Conservation (phyloP, 2,329 filamentous ascomycete species). For the Berkeleyomyces basicola region DNA sequence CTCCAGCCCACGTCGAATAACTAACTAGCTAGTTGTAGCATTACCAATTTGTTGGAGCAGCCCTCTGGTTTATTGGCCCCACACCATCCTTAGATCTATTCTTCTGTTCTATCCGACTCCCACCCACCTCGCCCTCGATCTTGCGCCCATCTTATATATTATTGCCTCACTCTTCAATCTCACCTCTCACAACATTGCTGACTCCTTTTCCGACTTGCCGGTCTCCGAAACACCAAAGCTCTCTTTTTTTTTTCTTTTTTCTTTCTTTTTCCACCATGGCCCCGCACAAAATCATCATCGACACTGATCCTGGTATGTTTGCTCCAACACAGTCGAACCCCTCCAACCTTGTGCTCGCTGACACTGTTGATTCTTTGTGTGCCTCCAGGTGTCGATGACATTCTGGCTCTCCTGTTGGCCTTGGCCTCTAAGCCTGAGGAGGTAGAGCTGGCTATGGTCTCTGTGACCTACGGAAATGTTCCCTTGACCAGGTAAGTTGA, state of each 20-base stretch:
- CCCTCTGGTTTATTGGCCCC: neutral
- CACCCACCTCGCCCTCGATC: neutral
- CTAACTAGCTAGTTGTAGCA: neutral
- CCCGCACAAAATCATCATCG: slow-evolving; percentile 72
- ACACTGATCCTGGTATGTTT: slow-evolving; percentile 67
- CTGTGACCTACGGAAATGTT: slow-evolving; percentile 87
- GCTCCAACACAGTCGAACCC: neutral
- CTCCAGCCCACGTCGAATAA: too few species aligned
- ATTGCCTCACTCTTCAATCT: neutral
- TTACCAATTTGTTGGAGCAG: neutral
- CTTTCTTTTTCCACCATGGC: slow-evolving; percentile 31
- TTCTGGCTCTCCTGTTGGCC: slow-evolving; percentile 74
- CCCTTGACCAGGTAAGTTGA: slow-evolving; percentile 52
- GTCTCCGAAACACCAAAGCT: too few species aligned
- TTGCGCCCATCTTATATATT: neutral
- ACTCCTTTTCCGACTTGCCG: neutral
- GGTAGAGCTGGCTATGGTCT: slow-evolving; percentile 70
- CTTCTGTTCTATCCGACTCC: neutral
- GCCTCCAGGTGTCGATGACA: slow-evolving; percentile 63
- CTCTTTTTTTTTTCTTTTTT: neutral
- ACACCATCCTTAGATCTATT: neutral
- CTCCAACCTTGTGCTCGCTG: neutral
- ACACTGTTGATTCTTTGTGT: neutral
- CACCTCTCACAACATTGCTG: neutral
- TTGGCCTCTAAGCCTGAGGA: slow-evolving; percentile 69